Evolutionary conservation across 108 stramenopile species (phyloP).

Genomic region (Cyclotella cryptica): DNA sequence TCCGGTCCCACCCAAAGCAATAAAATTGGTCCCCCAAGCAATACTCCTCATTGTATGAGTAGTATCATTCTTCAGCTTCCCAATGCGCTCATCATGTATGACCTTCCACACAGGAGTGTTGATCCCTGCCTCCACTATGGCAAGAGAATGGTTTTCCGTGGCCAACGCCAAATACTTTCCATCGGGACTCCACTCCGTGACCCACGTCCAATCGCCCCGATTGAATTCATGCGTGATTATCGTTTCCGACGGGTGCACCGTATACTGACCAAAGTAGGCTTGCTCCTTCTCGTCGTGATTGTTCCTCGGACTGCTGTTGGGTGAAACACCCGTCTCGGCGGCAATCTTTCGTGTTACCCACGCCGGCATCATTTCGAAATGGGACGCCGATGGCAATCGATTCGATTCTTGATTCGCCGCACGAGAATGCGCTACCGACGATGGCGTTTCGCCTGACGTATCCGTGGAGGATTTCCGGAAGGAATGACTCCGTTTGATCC

Average conservation of each 20-base stretch:
- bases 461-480: neutral
- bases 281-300: neutral
- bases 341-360: conserved; percentile 32
- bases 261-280: conserved; percentile 31
- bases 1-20: conserved; percentile 77
- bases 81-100: conserved; percentile 58
- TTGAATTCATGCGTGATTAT: conserved; percentile 35
- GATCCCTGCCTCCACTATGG: conserved; percentile 61
- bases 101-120: conserved; percentile 67
- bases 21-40: conserved; percentile 71
- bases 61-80: conserved; percentile 41
- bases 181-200: conserved; percentile 75
- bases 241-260: conserved; percentile 33
- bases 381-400: neutral
- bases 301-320: neutral
- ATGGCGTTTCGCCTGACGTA: neutral
- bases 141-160: conserved; percentile 75
- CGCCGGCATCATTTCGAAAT: conserved; percentile 22
- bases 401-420: neutral
- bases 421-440: too few relatives aligned
- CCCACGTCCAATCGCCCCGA: conserved; percentile 53
- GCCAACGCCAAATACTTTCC: conserved; percentile 72
- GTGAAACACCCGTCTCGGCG: conserved; percentile 6
- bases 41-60: conserved; percentile 74
- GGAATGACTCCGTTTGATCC: conserved; percentile 19